Conservation (phyloP, 495 filamentous ascomycete genomes). For the Hyaloscypha finlandica region DNA sequence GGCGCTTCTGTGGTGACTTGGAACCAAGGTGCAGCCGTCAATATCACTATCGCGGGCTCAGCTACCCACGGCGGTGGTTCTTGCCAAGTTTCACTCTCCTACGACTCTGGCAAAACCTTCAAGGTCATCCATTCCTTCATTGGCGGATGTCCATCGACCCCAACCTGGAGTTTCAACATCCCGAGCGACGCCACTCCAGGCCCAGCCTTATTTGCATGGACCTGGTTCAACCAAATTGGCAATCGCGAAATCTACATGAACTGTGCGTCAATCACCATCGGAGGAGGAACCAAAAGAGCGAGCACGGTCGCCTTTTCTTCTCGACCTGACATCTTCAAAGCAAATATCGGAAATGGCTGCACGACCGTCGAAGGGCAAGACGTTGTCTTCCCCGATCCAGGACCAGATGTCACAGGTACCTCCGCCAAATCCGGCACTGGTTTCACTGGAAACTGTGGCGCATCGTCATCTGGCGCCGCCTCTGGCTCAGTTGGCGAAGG, state of each 20-base stretch:
- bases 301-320: constrained; percentile 44
- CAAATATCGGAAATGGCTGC: constrained; percentile 45
- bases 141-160: constrained; percentile 57
- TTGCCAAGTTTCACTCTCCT: constrained; percentile 65
- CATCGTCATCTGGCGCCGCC: constrained; percentile 19
- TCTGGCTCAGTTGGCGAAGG: constrained; percentile 25
- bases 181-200: constrained; percentile 61
- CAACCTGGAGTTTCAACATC: constrained; percentile 62
- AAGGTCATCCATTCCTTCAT: constrained; percentile 67
- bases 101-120: constrained; percentile 62
- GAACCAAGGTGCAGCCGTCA: constrained; percentile 55
- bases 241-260: constrained; percentile 74
- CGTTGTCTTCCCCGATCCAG: constrained; percentile 72
- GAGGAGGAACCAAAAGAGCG: constrained; percentile 23
- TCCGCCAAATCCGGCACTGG: background rate
- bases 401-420: constrained; percentile 36
- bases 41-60: constrained; percentile 57
- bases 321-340: constrained; percentile 60
- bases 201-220: constrained; percentile 64
- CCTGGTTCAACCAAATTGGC: constrained; percentile 62
- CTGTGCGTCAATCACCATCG: constrained; percentile 61
- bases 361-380: constrained; percentile 47
- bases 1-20: constrained; percentile 51
- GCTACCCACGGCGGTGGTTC: constrained; percentile 65
- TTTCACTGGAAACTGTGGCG: constrained; percentile 35